Percentiles rank a stretch among this genome's conserved stretches.
These are phyloP conservation scores for Pseudocercospora musae DNA, from an alignment of 2,329 filamentous ascomycete genomes.

Conservation along the genomic window DNA sequence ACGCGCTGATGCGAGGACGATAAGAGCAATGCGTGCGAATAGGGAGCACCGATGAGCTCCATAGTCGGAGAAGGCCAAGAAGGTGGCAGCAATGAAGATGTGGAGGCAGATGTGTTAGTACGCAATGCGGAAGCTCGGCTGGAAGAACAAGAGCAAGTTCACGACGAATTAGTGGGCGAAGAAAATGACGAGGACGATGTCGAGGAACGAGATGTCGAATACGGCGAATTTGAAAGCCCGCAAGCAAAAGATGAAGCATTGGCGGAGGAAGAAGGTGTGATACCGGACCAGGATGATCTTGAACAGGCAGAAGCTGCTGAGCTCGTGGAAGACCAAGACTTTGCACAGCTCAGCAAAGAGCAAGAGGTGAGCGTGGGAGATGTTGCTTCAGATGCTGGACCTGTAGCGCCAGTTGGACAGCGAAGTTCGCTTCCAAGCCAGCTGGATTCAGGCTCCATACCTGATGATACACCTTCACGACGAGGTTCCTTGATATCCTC, in stretches of 20 bases:
- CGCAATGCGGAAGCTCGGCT: slow-evolving; percentile 26
- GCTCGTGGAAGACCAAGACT: slow-evolving; percentile 23
- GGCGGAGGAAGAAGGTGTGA: slow-evolving; percentile 17
- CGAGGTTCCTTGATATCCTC: slow-evolving; percentile 61
- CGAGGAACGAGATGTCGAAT: slow-evolving; percentile 10
- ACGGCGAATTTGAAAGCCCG: slow-evolving; percentile 19
- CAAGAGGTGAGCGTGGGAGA: slow-evolving; percentile 9
- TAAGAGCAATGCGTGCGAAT: slow-evolving; percentile 53
- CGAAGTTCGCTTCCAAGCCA: slow-evolving; percentile 57
- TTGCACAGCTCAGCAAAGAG: slow-evolving; percentile 20
- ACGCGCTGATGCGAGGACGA: not conserved
- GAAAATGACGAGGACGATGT: slow-evolving; percentile 1
- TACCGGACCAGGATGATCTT: slow-evolving; percentile 3
- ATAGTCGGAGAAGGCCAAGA: slow-evolving; percentile 60
- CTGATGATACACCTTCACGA: slow-evolving; percentile 80
- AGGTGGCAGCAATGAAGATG: slow-evolving; percentile 57
- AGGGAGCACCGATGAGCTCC: slow-evolving; percentile 63
- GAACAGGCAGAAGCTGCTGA: slow-evolving; percentile 15
- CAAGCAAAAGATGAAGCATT: slow-evolving; percentile 7
- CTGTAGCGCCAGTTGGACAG: slow-evolving; percentile 21
- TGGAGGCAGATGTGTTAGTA: slow-evolving; percentile 38
- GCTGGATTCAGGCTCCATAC: slow-evolving; percentile 67
- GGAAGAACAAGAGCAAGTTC: slow-evolving; percentile 32
- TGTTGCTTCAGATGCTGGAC: slow-evolving; percentile 20
- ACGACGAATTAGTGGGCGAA: slow-evolving; percentile 5